These are phyloP conservation scores for Globisporangium camurandrum DNA, from an alignment of 352 stramenopile genomes.

Conservation along the genomic window DNA sequence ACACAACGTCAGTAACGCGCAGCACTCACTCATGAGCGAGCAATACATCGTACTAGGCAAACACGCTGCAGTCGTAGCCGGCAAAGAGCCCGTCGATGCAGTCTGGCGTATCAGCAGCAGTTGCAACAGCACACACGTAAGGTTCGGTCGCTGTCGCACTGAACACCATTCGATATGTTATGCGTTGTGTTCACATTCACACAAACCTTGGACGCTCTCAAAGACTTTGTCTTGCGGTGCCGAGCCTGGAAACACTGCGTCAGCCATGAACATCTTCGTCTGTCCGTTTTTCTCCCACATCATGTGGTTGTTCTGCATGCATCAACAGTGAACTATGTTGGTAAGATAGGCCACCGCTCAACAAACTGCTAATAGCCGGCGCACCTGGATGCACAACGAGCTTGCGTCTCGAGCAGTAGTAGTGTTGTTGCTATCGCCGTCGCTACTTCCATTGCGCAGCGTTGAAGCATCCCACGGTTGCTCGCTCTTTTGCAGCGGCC, in stretches of 20 bases:
- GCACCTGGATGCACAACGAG: slow-evolving; percentile 31
- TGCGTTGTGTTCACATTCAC: background rate
- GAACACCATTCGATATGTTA: background rate
- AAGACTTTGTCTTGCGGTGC: slow-evolving; percentile 38
- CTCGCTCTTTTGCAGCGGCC: slow-evolving; percentile 43
- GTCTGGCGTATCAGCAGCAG: slow-evolving; percentile 18
- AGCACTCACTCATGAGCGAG: background rate
- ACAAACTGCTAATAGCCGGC: background rate
- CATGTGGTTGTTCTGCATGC: slow-evolving; percentile 29
- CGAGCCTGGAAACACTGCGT: slow-evolving; percentile 37
- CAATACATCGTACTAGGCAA: slow-evolving; percentile 65
- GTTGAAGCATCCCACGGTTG: slow-evolving; percentile 21
- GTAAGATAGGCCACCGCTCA: background rate
- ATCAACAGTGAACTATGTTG: background rate
- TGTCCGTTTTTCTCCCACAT: slow-evolving; percentile 67
- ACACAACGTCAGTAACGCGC: background rate
- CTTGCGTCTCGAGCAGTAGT: slow-evolving; percentile 1
- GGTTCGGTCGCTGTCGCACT: background rate
- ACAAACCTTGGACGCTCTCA: slow-evolving; percentile 43
- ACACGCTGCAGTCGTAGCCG: slow-evolving; percentile 64
- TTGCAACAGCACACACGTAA: background rate
- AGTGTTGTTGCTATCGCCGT: background rate
- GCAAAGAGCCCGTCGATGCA: slow-evolving; percentile 50
- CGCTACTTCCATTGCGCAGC: background rate
- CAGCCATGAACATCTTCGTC: slow-evolving; percentile 40